Evolutionary conservation across 176 grass and related monocot species (phyloP), one percentile per base, ranked within the genome.

Genomic region (Ensete ventricosum): DNA sequence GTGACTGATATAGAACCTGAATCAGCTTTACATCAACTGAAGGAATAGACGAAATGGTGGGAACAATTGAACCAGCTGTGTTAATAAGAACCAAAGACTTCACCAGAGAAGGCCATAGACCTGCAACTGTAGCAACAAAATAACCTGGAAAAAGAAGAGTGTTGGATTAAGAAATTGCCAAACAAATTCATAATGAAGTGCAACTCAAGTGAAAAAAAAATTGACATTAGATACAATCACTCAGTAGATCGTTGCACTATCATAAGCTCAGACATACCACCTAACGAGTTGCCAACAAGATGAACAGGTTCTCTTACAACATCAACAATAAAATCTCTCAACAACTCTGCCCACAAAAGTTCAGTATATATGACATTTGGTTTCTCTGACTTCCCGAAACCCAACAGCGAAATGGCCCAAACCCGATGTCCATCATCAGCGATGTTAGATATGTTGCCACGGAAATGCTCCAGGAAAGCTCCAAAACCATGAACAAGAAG

Each of bases 401-500:
- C 94, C 72, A 98, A 64, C 83, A 98, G 88, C 34, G 86, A 93
- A 21, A 93, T 84, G 74, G 94, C 94, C 88, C 88, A 98, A 80
- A 98, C 90, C 71, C 82, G 86, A 75, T 81, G 67, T n/a, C 94
- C 94, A 21, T 16, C 50, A 75, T 91, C 83, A 85, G 90, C 85
- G 78, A 93, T 78, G 22, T 52, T 74, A 48, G 77, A 71, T 81
- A 93, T 85, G 81, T 98, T 98, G 59, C 84, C 94, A 83, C 94
- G 88, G 34, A 88, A 98, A 74, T 98, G 94, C 69, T 93, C 79
- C 78, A 98, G 67, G 80, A 85, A 98, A 87, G 94, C 94, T 86
- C 90, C 90, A 85, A 98, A 98, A 14, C 94, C 94, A 78, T 93
- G 94, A 69, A 98, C 88, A 72, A 98, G 79, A 83, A 98, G 90